Evolutionary conservation across 495 filamentous ascomycete genomes (phyloP).

Genomic region (Staphylotrichum longicolle): DNA sequence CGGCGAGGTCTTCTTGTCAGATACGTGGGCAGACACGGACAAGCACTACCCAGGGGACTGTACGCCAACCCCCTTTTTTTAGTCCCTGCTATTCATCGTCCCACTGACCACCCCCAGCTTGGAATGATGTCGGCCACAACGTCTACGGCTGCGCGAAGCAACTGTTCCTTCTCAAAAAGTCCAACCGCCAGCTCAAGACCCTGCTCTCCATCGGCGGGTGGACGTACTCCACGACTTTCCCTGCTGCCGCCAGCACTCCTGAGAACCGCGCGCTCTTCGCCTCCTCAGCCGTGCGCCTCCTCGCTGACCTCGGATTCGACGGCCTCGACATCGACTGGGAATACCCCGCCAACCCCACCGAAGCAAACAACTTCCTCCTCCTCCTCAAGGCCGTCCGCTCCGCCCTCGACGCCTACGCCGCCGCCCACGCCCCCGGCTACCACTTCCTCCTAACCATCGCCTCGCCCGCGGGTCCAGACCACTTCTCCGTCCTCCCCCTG

Average conservation of each 20-base stretch:
- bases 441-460: constrained; percentile 79
- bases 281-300: constrained; percentile 56
- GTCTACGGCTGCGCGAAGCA: constrained; percentile 86
- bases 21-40: constrained; percentile 61
- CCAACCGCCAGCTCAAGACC: constrained; percentile 80
- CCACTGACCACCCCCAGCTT: constrained; percentile 31
- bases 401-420: constrained; percentile 63
- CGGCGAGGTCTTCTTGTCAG: constrained; percentile 71
- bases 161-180: constrained; percentile 79
- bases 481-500: constrained; percentile 68
- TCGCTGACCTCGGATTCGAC: constrained; percentile 60
- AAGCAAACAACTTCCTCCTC: constrained; percentile 70
- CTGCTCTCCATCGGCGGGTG: constrained; percentile 87
- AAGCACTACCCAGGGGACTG: constrained; percentile 66
- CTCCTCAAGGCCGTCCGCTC: constrained; percentile 65
- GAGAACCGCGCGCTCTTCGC: constrained; percentile 62
- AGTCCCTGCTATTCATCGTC: background rate
- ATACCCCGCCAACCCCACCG: constrained; percentile 53
- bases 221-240: constrained; percentile 81
- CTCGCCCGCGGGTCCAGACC: constrained; percentile 53
- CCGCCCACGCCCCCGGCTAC: constrained; percentile 44
- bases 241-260: constrained; percentile 59
- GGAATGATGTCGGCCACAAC: constrained; percentile 56
- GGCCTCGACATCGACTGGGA: constrained; percentile 52
- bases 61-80: constrained; percentile 25